Evolutionary conservation across 2,329 filamentous ascomycete species (phyloP), one percentile per base, ranked within the genome.

Genomic region (Hypoxylon sp.): DNA sequence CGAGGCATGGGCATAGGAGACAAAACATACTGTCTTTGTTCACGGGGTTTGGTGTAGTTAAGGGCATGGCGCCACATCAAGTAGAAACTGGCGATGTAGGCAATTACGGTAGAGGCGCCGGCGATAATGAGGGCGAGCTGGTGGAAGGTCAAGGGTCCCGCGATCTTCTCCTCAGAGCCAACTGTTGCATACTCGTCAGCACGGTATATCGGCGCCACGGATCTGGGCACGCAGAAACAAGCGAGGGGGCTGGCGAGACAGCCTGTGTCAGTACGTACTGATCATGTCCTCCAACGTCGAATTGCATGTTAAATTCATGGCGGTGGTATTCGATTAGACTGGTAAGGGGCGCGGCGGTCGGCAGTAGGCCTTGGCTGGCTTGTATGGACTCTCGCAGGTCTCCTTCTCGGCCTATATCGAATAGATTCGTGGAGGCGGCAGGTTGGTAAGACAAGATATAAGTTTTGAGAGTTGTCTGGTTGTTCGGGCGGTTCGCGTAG

Each of bases 11-110:
- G 38, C 5, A 27, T 15, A 37, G 4, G 26, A 17, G 72, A 82
- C 79, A 37, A 20, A 24, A 61, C 69, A 9, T 66, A 70, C 69
- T 87, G 83, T 72, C 79, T 80, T 69, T 87, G 84, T 72, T 87
- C 83, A 52, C 76, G 72, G 5, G 84, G 84, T 53, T 84, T 83
- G 21, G 84, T 86, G 69, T 87, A 87, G 72, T 87, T 79, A 15
- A 78, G 64, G 24, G 84, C 83, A 75, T 88, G 85, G 76, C 81
- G 80, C 72, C 75, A 83, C 58, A 86, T 81, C 31, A 87, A 76
- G 64, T 80, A 85, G 45, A 86, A 71, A 53, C 83, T 85, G 35
- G 82, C 70, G 40, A 78, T 48, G n/a, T 81, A 78, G 33, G 84
- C 78, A 26, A 86, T 71, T 55, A 82, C 69, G 3, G 83, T 78